phyloP scores from a whole-genome alignment of 2,329 filamentous ascomycete species.

The Diaporthe sp. region DNA sequence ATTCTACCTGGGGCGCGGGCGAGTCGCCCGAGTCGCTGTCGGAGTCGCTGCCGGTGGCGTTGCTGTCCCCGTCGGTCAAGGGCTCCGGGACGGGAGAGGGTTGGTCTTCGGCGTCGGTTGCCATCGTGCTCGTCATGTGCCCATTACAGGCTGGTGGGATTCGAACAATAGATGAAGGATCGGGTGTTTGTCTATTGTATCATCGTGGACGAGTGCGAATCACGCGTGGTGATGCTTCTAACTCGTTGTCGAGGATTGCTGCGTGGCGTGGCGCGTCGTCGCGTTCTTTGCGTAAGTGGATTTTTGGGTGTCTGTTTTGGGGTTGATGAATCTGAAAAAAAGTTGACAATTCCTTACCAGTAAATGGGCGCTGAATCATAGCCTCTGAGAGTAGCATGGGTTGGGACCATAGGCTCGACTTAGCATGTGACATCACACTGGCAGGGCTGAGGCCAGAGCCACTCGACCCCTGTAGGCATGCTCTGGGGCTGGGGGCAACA shows the following conservation, averaged over 20 bases:
- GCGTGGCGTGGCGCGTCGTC: conserved; percentile 8
- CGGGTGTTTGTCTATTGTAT: neutral
- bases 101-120: conserved; percentile 42
- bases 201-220: neutral
- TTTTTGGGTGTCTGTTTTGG: neutral
- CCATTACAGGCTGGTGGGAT: conserved; percentile 17
- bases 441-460: neutral
- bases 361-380: neutral
- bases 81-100: conserved; percentile 45
- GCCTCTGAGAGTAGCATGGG: neutral
- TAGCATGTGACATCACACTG: conserved; percentile 40
- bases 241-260: neutral
- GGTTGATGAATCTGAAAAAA: neutral
- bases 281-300: neutral
- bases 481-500: neutral
- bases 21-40: conserved; percentile 45
- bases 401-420: neutral
- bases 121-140: conserved; percentile 41
- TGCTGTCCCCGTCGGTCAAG: conserved; percentile 51
- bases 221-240: neutral
- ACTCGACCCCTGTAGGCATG: neutral
- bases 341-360: neutral
- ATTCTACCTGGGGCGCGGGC: conserved; percentile 64
- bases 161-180: neutral
- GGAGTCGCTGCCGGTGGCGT: conserved; percentile 53